phyloP scores from a whole-genome alignment of 2,329 filamentous ascomycete genomes.

The Apiospora phragmitis region DNA sequence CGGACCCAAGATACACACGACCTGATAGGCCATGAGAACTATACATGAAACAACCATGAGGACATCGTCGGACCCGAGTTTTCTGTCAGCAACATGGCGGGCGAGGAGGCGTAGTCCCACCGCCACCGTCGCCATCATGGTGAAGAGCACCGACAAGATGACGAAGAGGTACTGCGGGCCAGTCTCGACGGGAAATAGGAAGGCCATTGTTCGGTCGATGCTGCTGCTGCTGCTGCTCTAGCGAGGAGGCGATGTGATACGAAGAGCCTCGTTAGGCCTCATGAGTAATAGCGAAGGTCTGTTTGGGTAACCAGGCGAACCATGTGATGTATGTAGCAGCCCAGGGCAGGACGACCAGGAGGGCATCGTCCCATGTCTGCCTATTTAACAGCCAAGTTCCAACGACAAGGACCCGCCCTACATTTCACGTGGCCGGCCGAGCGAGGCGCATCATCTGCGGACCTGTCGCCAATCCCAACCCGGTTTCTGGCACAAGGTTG shows the following conservation, averaged over 20 bases:
- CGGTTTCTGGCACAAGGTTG: neutral
- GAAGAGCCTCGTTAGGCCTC: neutral
- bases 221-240: neutral
- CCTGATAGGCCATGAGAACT: neutral
- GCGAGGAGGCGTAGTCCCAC: constrained; percentile 7
- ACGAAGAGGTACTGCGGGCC: constrained; percentile 1
- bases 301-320: neutral
- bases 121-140: neutral
- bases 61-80: constrained; percentile 6
- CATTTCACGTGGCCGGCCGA: neutral
- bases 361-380: neutral
- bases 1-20: neutral
- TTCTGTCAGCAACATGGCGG: neutral
- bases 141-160: neutral
- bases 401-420: neutral
- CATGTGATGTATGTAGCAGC: neutral
- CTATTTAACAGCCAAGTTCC: neutral
- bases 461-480: neutral
- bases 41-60: neutral
- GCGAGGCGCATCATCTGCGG: neutral
- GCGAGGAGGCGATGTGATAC: neutral
- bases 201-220: neutral
- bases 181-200: constrained; percentile 2
- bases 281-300: neutral
- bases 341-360: too few relatives aligned